These are phyloP conservation scores for Herpetospermum pedunculosum DNA, from an alignment of 306 rosid species.

Conservation along the genomic window DNA sequence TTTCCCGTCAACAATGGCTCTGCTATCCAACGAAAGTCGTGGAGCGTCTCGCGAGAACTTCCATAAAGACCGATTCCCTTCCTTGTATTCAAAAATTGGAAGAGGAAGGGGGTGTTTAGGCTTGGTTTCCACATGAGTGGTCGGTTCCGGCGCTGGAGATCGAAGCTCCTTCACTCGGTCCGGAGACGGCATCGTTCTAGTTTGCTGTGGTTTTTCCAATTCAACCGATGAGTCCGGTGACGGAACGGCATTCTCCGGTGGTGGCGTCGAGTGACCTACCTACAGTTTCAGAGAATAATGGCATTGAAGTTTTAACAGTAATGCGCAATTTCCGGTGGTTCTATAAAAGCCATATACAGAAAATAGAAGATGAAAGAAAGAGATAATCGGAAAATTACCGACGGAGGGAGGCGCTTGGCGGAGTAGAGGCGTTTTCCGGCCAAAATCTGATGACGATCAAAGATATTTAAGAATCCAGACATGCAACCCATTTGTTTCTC, in stretches of 20 bases:
- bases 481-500: constrained; percentile 95
- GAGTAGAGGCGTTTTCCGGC: constrained; percentile 56
- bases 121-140: constrained; percentile 1
- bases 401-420: constrained; percentile 51
- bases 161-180: constrained; percentile 32
- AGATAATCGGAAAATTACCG: constrained; percentile 19
- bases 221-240: constrained; percentile 23
- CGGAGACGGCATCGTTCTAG: constrained; percentile 32
- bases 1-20: constrained; percentile 71
- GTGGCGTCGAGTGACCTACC: constrained; percentile 26
- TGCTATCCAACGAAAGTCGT: constrained; percentile 78
- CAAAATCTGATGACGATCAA: constrained; percentile 72
- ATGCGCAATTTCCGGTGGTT: neutral
- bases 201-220: constrained; percentile 17
- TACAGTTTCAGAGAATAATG: constrained; percentile 1
- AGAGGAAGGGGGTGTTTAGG: constrained; percentile 38
- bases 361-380: neutral
- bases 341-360: neutral
- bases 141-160: constrained; percentile 18
- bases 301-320: neutral
- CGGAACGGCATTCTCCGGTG: constrained; percentile 12
- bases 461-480: constrained; percentile 90
- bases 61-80: constrained; percentile 75
- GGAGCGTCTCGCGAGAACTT: constrained; percentile 89
- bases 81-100: constrained; percentile 54